These are phyloP conservation scores for Cyclostephanos tholiformis DNA, from an alignment of 108 stramenopile species.

Conservation along the genomic window DNA sequence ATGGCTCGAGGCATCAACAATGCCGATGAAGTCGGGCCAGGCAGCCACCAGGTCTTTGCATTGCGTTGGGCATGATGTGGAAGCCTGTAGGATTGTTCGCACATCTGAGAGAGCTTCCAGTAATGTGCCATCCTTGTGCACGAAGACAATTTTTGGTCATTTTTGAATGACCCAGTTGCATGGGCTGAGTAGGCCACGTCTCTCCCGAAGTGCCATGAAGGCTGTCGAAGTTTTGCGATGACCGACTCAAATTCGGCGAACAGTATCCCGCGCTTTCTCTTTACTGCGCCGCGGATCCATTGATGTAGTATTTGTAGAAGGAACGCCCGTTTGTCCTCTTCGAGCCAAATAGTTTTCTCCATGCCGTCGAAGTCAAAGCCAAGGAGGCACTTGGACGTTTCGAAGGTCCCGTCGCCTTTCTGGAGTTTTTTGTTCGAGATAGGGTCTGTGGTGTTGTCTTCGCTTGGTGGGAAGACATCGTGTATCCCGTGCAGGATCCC, in stretches of 20 bases:
- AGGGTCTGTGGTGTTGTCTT: conserved; percentile 22
- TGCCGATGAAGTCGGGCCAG: conserved; percentile 1
- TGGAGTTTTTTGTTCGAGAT: conserved; percentile 49
- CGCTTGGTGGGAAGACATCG: conserved; percentile 24
- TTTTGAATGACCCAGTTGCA: not conserved
- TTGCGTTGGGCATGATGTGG: not conserved
- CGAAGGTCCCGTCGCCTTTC: conserved; percentile 36
- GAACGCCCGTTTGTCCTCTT: not conserved
- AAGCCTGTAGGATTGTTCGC: not conserved
- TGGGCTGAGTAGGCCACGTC: not conserved
- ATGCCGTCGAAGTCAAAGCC: conserved; percentile 30
- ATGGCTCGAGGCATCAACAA: not conserved
- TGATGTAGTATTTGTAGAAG: not conserved
- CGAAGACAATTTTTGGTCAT: not conserved
- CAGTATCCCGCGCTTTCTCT: not conserved
- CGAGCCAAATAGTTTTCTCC: conserved; percentile 15
- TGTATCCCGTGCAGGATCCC: conserved; percentile 10
- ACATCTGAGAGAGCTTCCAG: not conserved
- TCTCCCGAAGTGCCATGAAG: not conserved
- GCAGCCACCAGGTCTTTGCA: not conserved
- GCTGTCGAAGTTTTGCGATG: conserved; percentile 10
- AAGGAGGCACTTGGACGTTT: not conserved
- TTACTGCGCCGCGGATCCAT: not conserved
- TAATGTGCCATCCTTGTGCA: not conserved
- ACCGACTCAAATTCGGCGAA: conserved; percentile 16